Evolutionary conservation across 202 grass and related monocot genomes (phyloP), one percentile per base, ranked within the genome.

Genomic region (Panicum hallii): DNA sequence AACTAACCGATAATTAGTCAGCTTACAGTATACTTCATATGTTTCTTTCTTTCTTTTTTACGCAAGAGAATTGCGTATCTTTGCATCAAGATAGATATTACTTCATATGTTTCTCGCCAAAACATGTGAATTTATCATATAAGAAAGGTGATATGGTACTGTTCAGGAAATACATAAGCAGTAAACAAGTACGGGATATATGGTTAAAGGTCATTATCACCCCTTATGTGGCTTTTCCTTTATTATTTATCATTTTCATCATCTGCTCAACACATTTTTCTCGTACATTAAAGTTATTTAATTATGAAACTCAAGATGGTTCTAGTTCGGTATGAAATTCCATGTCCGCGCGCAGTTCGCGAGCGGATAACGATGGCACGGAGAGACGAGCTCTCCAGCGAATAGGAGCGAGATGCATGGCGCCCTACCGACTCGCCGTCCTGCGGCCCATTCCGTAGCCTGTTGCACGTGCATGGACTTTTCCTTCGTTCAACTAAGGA

Each of bases 391-490:
- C 76, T 65, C 43, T 50, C 43, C 28, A 10, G 16, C 45, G 34
- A 79, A 63, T 78, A 11, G 57, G 4, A 38, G 63, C 36, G 52
- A 6, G 47, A 68, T 22, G 19, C 63, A 54, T 67, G 78, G 63
- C 32, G 34, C 6, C 48, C 28, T 40, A 42, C 48, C 42, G 48
- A 38, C 36, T 38, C 36, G 3, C 36, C 36, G 36, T 47, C 63
- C 17, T 16, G 14, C 63, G 10, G 11, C 1, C 47, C n/a, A 30
- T 23, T 60, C n/a, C 45, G 7, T 56, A 44, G 73, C 5, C 48
- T 54, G 46, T 1, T 80, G 62, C 77, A 40, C 63, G 77, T 54
- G 78, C 49, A 44, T 69, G 36, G 49, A 69, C 63, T 56, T 69
- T 19, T 67, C 34, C 36, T 23, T 56, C 20, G n/a, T 54, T 69